These are phyloP conservation scores for Phialemoniopsis sp. DNA, from an alignment of 2,329 filamentous ascomycete species.

Conservation along the genomic window DNA sequence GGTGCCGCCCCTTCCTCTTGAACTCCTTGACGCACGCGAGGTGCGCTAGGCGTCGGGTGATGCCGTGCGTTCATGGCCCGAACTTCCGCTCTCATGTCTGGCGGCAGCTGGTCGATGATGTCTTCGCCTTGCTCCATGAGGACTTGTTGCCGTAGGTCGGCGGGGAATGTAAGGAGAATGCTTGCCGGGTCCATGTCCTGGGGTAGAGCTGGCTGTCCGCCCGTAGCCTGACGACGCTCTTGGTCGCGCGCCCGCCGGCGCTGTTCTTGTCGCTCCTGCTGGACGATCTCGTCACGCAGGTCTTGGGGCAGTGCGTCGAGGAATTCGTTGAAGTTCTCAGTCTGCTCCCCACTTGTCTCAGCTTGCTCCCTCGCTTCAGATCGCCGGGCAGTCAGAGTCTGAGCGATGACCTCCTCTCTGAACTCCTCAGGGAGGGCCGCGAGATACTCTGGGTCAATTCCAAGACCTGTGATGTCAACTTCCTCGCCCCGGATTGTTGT, in stretches of 20 bases:
- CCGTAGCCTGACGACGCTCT: slow-evolving; percentile 61
- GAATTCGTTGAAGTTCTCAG: slow-evolving; percentile 89
- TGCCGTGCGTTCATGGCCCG: slow-evolving; percentile 58
- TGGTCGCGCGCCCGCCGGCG: slow-evolving; percentile 84
- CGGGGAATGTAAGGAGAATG: slow-evolving; percentile 86
- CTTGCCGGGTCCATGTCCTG: slow-evolving; percentile 87
- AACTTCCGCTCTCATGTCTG: slow-evolving; percentile 82
- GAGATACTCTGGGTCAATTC: slow-evolving; percentile 91
- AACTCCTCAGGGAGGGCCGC: slow-evolving; percentile 97
- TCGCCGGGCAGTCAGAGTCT: slow-evolving; percentile 79
- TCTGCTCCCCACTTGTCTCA: slow-evolving; percentile 63
- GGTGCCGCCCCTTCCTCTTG: slow-evolving; percentile 19
- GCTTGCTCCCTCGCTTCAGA: slow-evolving; percentile 69
- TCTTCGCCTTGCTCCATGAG: slow-evolving; percentile 90
- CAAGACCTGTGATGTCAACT: slow-evolving; percentile 88
- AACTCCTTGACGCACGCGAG: slow-evolving; percentile 17
- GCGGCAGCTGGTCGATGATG: slow-evolving; percentile 76
- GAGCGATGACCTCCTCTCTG: slow-evolving; percentile 90
- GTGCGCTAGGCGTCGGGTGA: slow-evolving; percentile 14
- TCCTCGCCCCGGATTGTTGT: slow-evolving; percentile 83
- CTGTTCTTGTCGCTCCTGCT: slow-evolving; percentile 85
- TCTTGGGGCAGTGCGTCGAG: slow-evolving; percentile 88
- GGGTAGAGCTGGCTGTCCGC: slow-evolving; percentile 44
- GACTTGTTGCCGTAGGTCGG: slow-evolving; percentile 78
- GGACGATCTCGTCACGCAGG: slow-evolving; percentile 83